phyloP scores from a whole-genome alignment of 163 green algal species.

The Chloromonas sp. region DNA sequence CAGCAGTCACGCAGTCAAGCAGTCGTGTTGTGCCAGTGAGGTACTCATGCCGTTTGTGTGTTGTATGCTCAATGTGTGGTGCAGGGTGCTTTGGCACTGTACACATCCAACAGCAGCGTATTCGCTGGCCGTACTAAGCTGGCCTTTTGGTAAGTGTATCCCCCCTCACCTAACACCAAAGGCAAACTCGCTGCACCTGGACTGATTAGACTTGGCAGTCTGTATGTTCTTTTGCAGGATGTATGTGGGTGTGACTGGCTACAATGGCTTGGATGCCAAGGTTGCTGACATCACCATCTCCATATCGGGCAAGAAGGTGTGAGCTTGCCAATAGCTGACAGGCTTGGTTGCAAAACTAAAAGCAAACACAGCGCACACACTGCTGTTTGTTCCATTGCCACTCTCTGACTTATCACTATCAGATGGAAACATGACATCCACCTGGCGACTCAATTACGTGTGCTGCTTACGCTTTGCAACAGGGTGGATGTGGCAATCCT shows the following conservation, averaged over 20 bases:
- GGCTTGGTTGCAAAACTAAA: too few species aligned
- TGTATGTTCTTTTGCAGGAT: not conserved
- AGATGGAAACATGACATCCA: not conserved
- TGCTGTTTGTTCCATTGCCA: not conserved
- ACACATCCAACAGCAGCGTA: not conserved
- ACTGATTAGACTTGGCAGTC: not conserved
- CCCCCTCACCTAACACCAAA: not conserved
- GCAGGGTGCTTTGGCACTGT: not conserved
- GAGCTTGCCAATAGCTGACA: not conserved
- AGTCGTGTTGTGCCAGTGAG: too few species aligned
- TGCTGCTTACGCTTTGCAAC: not conserved
- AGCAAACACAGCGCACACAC: too few species aligned
- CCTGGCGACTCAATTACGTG: not conserved
- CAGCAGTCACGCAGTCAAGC: too few species aligned
- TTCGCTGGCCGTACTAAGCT: not conserved
- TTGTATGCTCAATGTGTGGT: too few species aligned
- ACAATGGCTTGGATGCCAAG: slow-evolving; percentile 4
- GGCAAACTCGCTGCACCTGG: not conserved
- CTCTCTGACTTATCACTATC: not conserved
- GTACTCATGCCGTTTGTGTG: too few species aligned
- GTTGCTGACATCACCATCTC: slow-evolving; percentile 18
- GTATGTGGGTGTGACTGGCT: not conserved
- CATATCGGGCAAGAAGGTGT: slow-evolving; percentile 6
- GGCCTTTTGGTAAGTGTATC: not conserved
- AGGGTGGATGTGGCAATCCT: slow-evolving; percentile 14